These are phyloP conservation scores for Hypsizygus ulmarius DNA, from an alignment of 1,284 basidiomycete genomes.

Conservation along the genomic window DNA sequence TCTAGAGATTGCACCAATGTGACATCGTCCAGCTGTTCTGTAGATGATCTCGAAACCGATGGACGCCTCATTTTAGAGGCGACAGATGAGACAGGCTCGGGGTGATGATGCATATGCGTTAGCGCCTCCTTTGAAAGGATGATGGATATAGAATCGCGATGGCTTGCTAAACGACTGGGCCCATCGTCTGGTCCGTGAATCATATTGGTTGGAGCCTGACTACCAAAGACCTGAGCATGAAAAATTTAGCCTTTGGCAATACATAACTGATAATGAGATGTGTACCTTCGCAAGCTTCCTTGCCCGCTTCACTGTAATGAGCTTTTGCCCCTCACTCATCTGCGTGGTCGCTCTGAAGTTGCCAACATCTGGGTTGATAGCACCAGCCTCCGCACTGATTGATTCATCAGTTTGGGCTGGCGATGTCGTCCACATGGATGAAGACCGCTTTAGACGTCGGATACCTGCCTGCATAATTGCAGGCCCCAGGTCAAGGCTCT, in stretches of 20 bases:
- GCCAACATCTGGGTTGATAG: constrained; percentile 1
- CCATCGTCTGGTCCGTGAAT: constrained; percentile 5
- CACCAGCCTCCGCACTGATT: not conserved
- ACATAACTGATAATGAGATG: not conserved
- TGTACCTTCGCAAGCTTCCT: constrained; percentile 17
- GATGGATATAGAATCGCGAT: constrained; percentile 12
- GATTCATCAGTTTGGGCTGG: constrained; percentile 2
- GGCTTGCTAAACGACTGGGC: not conserved
- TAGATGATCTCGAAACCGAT: constrained; percentile 1
- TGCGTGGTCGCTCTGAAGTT: constrained; percentile 14
- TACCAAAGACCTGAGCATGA: constrained; percentile 16
- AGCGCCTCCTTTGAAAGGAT: constrained; percentile 8
- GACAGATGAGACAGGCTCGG: constrained; percentile 10
- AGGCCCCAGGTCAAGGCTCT: constrained; percentile 12
- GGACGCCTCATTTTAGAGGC: not conserved
- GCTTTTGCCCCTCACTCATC: constrained; percentile 15
- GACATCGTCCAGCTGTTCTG: not conserved
- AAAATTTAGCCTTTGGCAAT: not conserved
- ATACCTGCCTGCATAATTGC: constrained; percentile 15
- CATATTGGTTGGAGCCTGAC: constrained; percentile 11
- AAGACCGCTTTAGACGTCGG: constrained; percentile 15
- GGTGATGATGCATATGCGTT: constrained; percentile 8
- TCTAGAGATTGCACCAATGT: not conserved
- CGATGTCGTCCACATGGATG: constrained; percentile 10
- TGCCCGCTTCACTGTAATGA: constrained; percentile 12